These are phyloP conservation scores for Candida nonsorbophila DNA, from an alignment of 805 yeast species.

Conservation along the genomic window DNA sequence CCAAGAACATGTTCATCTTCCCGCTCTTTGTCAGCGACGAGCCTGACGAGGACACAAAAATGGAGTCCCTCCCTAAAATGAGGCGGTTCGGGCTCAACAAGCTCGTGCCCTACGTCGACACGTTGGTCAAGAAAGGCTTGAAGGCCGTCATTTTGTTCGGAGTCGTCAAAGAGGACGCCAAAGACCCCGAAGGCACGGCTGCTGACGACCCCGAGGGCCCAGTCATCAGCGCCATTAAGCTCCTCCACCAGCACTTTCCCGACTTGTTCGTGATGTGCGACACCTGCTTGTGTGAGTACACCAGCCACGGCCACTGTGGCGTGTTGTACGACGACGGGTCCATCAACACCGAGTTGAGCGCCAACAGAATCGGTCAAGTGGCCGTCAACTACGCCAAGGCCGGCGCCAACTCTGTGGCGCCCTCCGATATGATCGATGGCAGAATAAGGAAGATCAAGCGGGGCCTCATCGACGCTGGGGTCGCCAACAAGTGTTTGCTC, in stretches of 20 bases:
- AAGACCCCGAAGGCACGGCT: slow-evolving; percentile 77
- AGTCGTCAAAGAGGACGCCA: slow-evolving; percentile 67
- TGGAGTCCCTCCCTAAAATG: slow-evolving; percentile 82
- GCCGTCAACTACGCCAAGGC: slow-evolving; percentile 94
- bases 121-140: slow-evolving; percentile 75
- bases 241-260: slow-evolving; percentile 64
- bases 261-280: slow-evolving; percentile 85
- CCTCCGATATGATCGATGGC: slow-evolving; percentile 97
- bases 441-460: slow-evolving; percentile 81
- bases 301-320: slow-evolving; percentile 98
- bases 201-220: slow-evolving; percentile 98
- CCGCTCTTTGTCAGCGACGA: slow-evolving; percentile 83
- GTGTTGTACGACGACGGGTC: slow-evolving; percentile 81
- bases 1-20: slow-evolving; percentile 86
- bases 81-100: slow-evolving; percentile 81
- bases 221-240: slow-evolving; percentile 73
- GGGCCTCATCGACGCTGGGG: slow-evolving; percentile 72
- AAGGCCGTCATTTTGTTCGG: slow-evolving; percentile 88
- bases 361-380: slow-evolving; percentile 83
- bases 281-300: slow-evolving; percentile 94
- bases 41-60: slow-evolving; percentile 71
- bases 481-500: slow-evolving; percentile 84
- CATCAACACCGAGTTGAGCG: slow-evolving; percentile 69
- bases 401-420: slow-evolving; percentile 94
- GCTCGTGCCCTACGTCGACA: slow-evolving; percentile 63